Percentiles rank a stretch among this genome's conserved stretches.
Evolutionary conservation across 78 protist species (phyloP).

Genomic region (Cavenderia fasciculata): DNA sequence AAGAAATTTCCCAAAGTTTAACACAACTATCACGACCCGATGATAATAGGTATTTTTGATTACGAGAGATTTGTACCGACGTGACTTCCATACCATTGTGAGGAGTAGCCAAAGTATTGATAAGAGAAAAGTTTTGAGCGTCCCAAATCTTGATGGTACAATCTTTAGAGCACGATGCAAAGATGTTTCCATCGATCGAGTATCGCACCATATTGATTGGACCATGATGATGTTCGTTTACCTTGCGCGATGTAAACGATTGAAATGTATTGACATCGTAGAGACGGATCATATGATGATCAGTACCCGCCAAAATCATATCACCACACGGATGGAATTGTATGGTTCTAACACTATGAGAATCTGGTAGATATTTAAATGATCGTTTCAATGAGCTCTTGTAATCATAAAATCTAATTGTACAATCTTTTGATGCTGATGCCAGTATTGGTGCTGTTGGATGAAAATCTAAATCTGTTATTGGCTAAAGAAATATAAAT

Average conservation of each 20-base stretch:
- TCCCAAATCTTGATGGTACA: constrained; percentile 82
- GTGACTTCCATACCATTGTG: constrained; percentile 70
- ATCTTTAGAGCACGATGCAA: constrained; percentile 82
- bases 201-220: constrained; percentile 78
- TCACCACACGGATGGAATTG: constrained; percentile 87
- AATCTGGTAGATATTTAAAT: constrained; percentile 77
- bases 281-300: constrained; percentile 79
- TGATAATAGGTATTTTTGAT: constrained; percentile 78
- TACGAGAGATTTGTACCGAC: constrained; percentile 61
- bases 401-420: constrained; percentile 83
- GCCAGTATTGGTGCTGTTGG: constrained; percentile 73
- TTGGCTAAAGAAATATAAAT: too few species aligned
- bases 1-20: constrained; percentile 82
- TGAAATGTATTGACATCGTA: constrained; percentile 81
- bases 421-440: constrained; percentile 65
- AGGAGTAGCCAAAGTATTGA: constrained; percentile 43
- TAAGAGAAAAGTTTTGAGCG: constrained; percentile 28
- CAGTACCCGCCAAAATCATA: constrained; percentile 82
- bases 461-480: constrained; percentile 82
- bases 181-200: constrained; percentile 73
- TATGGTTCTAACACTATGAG: constrained; percentile 75
- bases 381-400: constrained; percentile 69
- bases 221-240: constrained; percentile 81
- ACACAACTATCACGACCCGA: constrained; percentile 79
- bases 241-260: constrained; percentile 48